Evolutionary conservation across 2,329 filamentous ascomycete genomes (phyloP), one percentile per base, ranked within the genome.

Genomic region (Colletotrichum godetiae): DNA sequence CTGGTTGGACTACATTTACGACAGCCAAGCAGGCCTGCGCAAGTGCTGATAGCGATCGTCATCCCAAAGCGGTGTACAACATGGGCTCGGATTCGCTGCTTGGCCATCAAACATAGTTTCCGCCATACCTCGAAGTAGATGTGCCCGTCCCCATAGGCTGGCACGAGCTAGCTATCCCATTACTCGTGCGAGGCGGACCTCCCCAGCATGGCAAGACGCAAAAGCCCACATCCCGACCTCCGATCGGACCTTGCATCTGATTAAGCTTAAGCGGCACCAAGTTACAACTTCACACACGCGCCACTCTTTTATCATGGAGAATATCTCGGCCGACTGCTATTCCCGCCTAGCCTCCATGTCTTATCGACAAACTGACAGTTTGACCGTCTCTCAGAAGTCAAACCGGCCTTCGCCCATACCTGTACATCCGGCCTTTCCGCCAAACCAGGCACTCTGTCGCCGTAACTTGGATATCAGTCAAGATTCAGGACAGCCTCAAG

Each of bases 221-320:
- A 33, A 62, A 49, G 29, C 60, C 70, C 60, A 70, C 60, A 70
- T 60, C 52, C 67, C 60, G 55, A 52, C 67, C 67, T 70, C 56
- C 67, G 70, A 73, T 73, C 67, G 67, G 70, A 70, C 70, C 67
- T 65, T 61, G 67, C 67, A 58, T 70, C 59, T 49, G 67, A 73
- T 61, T 70, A 73, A 70, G 67, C 70, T 73, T 66, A 70, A 73
- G 60, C 66, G 37, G 65, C 59, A 59, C 65, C 42, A 46, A 64
- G 19, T 59, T 59, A 19, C 31, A 22, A 56, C 66, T 5, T 67
- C 56, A 67, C 57, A 49, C 56, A 67, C 8, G 19, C 37, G 24
- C 37, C 10, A n/a, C 22, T 42, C 46, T 4, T 4, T 49, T 11
- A 56, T 56, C 53, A 31, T 64, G 49, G 46, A 27, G 33, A 29